Evolutionary conservation across 805 yeast genomes (phyloP).

Genomic region (Metschnikowia matae): DNA sequence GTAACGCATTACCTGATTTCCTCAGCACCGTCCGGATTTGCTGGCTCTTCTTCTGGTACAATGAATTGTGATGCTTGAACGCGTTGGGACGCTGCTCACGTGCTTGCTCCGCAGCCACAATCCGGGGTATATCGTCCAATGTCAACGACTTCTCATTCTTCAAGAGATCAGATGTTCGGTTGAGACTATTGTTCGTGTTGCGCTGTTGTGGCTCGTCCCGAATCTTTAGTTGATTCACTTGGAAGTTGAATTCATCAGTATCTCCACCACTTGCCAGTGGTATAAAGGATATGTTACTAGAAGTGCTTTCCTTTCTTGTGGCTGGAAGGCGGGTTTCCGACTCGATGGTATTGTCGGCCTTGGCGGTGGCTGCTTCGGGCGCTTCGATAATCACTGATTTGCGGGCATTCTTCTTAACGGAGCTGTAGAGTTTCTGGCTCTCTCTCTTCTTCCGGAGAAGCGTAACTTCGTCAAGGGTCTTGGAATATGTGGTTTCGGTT

Average conservation of each 20-base stretch:
- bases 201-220: conserved; percentile 37
- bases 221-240: conserved; percentile 25
- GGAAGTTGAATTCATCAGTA: conserved; percentile 25
- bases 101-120: conserved; percentile 96
- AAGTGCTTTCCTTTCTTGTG: conserved; percentile 20
- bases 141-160: conserved; percentile 83
- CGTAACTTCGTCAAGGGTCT: conserved; percentile 72
- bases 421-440: conserved; percentile 49
- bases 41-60: conserved; percentile 32
- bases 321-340: conserved; percentile 14
- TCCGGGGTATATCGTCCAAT: conserved; percentile 92
- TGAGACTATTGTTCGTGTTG: conserved; percentile 37
- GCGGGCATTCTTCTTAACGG: conserved; percentile 59
- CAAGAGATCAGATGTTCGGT: conserved; percentile 64
- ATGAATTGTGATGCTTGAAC: conserved; percentile 67
- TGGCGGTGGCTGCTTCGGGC: conserved; percentile 47
- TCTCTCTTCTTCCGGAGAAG: conserved; percentile 71
- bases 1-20: conserved; percentile 6
- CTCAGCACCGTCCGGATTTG: conserved; percentile 20
- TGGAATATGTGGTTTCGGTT: conserved; percentile 52
- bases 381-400: conserved; percentile 64
- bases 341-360: conserved; percentile 22
- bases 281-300: conserved; percentile 29
- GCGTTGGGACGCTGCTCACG: conserved; percentile 91
- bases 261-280: conserved; percentile 21